Evolutionary conservation across 768 basidiomycete species (phyloP), one percentile per base, ranked within the genome.

Genomic region (Podaxis mareebaensis): DNA sequence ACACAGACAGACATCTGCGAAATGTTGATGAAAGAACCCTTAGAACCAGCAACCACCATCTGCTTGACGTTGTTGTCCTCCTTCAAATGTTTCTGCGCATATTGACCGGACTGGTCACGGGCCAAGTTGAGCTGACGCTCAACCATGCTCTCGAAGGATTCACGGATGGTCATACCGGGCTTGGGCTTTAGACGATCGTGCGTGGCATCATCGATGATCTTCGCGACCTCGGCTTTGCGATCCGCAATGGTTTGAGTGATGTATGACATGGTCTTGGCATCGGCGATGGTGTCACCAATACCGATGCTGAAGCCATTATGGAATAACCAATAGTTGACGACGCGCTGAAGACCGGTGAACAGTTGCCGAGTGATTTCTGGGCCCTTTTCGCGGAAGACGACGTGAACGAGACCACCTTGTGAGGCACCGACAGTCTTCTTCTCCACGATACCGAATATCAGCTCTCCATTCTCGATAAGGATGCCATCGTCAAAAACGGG

Each of bases 1-100:
- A 99, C 97, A 81, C 95, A 95, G 61, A 96, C 96, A 17, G 96
- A 96, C 97, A 99, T 99, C 78, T 99, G 97, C 11, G 97, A 99
- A 71, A 99, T 98, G 77, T 99, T 99, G 84, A 99, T 99, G 82
- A 95, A 96, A 0, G 95, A 95, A 76, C 96, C 95, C 77, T 99
- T 99, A 12, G 97, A 97, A 26, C 97, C 97, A 10, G 97, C 96
- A 5, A 96, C 94, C 72, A 99, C 96, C 97, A 99, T 99, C 85
- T 99, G 97, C 83, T 99, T 99, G 80, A 99, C 96, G 70, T 99
- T 98, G 83, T 99, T 99, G 78, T 97, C 96, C 74, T 94, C 93
- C 83, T 99, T 99, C 84, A 99, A 81, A 72, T 90, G 90, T 78
- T 95, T 91, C 78, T 99, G 95, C n/a, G 96, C 96, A 51, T 90